Conservation (phyloP, 2,329 filamentous ascomycete genomes). For the Myriosclerotinia duriaeana region DNA sequence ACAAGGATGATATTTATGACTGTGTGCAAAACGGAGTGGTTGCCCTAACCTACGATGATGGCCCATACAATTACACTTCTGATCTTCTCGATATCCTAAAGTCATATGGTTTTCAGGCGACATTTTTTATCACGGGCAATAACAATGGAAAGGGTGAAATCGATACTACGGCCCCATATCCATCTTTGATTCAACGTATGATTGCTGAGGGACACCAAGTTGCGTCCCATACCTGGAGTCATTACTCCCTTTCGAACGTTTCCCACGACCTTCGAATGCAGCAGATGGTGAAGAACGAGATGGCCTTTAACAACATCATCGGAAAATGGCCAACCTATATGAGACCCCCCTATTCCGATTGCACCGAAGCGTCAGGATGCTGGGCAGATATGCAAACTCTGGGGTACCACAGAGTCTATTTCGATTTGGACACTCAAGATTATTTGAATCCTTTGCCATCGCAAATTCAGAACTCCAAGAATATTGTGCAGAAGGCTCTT, state of each 20-base stretch:
- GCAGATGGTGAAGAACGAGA: constrained; percentile 53
- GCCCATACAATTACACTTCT: constrained; percentile 63
- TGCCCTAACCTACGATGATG: constrained; percentile 67
- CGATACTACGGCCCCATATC: constrained; percentile 45
- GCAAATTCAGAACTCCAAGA: constrained; percentile 48
- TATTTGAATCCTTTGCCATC: constrained; percentile 46
- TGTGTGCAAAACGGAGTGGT: constrained; percentile 56
- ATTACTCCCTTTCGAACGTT: constrained; percentile 47
- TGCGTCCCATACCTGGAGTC: constrained; percentile 56
- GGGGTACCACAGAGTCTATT: constrained; percentile 50
- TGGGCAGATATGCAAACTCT: constrained; percentile 40
- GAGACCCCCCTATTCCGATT: constrained; percentile 44
- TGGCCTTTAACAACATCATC: constrained; percentile 54
- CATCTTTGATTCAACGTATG: constrained; percentile 46
- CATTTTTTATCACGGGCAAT: constrained; percentile 64
- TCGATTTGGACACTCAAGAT: constrained; percentile 52
- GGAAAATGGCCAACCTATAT: constrained; percentile 55
- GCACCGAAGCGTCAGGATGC: constrained; percentile 42
- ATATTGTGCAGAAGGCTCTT: constrained; percentile 45
- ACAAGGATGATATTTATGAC: constrained; percentile 57
- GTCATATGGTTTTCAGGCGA: constrained; percentile 60
- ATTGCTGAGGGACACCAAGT: constrained; percentile 52
- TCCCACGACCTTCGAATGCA: constrained; percentile 45
- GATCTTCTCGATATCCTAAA: constrained; percentile 61
- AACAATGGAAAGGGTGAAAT: constrained; percentile 46